Base-by-base conservation (phyloP, 257 asterid species). In the Solanum medicagineum region DNA sequence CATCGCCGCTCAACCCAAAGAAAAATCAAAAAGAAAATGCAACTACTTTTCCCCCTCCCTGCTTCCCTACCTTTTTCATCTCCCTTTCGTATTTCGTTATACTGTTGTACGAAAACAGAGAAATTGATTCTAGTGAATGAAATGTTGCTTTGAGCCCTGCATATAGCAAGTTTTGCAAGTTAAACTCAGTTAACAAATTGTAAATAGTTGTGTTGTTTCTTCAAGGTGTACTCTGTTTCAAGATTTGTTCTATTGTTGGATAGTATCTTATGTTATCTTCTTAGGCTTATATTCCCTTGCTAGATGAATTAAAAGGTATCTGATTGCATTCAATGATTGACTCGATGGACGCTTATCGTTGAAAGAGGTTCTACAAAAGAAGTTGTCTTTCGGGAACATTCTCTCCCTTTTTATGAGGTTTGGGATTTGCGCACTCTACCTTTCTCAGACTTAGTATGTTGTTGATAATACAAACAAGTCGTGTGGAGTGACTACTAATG, bases 71-170 rank as follows among this genome's bases (percentile, higher is more conserved):
- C 26, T 82, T 29, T 66, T 29, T 8, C 51, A 6, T 29, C 26
- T 83, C 80, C 20, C 51, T 36, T 62, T 83, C 3, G 53, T 83
- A 66, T 17, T 51, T 59, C 15, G 59, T 60, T 83, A 29, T 63
- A 49, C 75, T 66, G 62, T 19, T 73, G 86, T 49, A 66, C 32
- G 86, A 68, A 20, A 53, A 84, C 68, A 53, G 10, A 81, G 74
- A 82, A 83, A 83, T 47, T 66, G 69, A 49, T 83, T 84, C 54
- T 69, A 84, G 69, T 68, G 70, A 84, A 84, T 84, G 86, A 53
- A 73, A 77, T 77, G 65, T 53, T 77, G 65, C 59, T 77, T 77
- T 77, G 65, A 77, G 47, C 47, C 26, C 65, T 77, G 83, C 63
- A 77, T 7, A 53, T 77, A 51, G 2, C 83, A 77, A 16, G 62